These are phyloP conservation scores for Pythium diclinum DNA, from an alignment of 352 stramenopile genomes.

Conservation along the genomic window DNA sequence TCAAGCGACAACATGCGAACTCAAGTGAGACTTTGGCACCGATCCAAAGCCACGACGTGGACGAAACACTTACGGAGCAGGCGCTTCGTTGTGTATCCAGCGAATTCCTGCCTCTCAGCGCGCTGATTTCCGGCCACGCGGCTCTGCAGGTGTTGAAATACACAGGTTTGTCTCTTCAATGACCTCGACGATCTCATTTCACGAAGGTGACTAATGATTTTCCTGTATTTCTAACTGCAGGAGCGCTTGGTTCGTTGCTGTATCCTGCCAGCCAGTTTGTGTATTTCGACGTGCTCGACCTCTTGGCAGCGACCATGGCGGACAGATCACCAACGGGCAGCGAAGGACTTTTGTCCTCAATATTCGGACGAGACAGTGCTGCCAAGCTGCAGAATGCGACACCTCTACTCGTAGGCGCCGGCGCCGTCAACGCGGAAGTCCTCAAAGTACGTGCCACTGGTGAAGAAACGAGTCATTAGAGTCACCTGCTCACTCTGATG, in stretches of 20 bases:
- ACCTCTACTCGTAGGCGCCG: constrained; percentile 1
- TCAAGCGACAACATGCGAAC: not conserved
- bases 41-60: constrained; percentile 5
- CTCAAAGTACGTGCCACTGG: constrained; percentile 1
- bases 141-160: constrained; percentile 30
- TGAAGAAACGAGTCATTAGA: not conserved
- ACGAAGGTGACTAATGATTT: not conserved
- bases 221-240: constrained; percentile 15
- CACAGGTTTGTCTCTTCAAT: constrained; percentile 10
- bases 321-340: not conserved
- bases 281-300: constrained; percentile 31
- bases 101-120: constrained; percentile 38
- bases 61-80: constrained; percentile 14
- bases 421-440: constrained; percentile 13
- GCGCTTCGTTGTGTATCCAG: constrained; percentile 29
- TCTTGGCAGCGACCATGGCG: not conserved
- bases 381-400: not conserved
- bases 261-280: constrained; percentile 29
- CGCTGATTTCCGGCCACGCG: constrained; percentile 32
- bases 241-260: constrained; percentile 24
- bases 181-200: not conserved
- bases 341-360: not conserved
- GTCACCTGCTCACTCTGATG: not conserved
- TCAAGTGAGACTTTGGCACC: not conserved
- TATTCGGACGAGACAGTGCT: constrained; percentile 4